Percentiles rank a stretch among this genome's conserved stretches.
These are phyloP conservation scores for Henningerozyma blattae DNA, from an alignment of 805 yeast genomes.

Conservation along the genomic window DNA sequence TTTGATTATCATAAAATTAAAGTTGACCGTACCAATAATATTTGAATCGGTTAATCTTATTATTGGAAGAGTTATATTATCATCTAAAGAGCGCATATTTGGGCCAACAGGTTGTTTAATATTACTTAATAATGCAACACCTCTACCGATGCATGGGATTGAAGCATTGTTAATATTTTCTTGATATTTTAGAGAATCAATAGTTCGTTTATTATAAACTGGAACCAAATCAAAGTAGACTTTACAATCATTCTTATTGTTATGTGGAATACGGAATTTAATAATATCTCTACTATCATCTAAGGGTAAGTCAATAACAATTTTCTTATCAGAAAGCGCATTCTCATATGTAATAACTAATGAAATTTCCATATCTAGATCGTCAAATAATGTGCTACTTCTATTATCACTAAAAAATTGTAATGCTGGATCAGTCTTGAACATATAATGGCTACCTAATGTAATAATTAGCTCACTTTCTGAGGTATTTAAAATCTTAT, in stretches of 20 bases:
- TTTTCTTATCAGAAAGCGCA: slow-evolving; percentile 39
- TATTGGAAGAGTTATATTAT: slow-evolving; percentile 59
- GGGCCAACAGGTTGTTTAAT: slow-evolving; percentile 58
- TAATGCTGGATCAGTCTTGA: slow-evolving; percentile 47
- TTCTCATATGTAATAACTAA: slow-evolving; percentile 39
- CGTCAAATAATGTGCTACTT: slow-evolving; percentile 66
- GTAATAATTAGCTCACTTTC: slow-evolving; percentile 72
- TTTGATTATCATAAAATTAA: slow-evolving; percentile 59
- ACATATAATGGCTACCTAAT: slow-evolving; percentile 72
- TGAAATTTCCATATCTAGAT: slow-evolving; percentile 79
- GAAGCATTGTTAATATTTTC: neutral
- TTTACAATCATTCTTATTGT: slow-evolving; percentile 39
- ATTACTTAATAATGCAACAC: slow-evolving; percentile 57
- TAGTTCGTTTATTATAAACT: slow-evolving; percentile 47
- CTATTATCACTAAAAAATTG: slow-evolving; percentile 64
- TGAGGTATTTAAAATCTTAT: slow-evolving; percentile 48
- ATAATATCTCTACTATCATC: slow-evolving; percentile 70
- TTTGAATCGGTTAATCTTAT: slow-evolving; percentile 61
- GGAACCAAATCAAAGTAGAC: slow-evolving; percentile 82
- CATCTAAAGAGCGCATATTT: slow-evolving; percentile 53
- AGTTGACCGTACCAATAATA: slow-evolving; percentile 63
- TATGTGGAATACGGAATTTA: slow-evolving; percentile 46
- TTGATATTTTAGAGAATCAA: neutral
- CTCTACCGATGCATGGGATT: slow-evolving; percentile 45
- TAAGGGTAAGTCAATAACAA: slow-evolving; percentile 64